Evolutionary conservation across 768 basidiomycete genomes (phyloP).

Genomic region (Strobilomyces echinocephalus): DNA sequence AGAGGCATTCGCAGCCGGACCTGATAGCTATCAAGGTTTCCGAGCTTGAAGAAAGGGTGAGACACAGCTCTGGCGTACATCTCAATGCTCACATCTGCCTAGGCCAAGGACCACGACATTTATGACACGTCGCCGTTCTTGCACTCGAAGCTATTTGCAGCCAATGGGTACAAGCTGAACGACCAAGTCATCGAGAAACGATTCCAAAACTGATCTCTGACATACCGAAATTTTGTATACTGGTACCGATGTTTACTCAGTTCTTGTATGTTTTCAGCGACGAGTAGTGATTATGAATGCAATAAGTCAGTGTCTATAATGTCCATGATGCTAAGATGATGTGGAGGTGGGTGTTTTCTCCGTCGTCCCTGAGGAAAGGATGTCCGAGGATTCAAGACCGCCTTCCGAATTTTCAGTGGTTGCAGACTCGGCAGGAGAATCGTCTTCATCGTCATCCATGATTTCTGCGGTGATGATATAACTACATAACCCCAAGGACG

Average conservation of each 20-base stretch:
- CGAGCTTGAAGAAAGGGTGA: slow-evolving; percentile 84
- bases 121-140: slow-evolving; percentile 87
- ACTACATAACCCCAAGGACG: not conserved
- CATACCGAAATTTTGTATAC: slow-evolving; percentile 2
- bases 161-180: slow-evolving; percentile 83
- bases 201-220: slow-evolving; percentile 42
- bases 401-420: slow-evolving; percentile 6
- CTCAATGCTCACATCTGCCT: slow-evolving; percentile 10
- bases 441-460: slow-evolving; percentile 63
- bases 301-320: slow-evolving; percentile 27
- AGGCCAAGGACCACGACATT: slow-evolving; percentile 98
- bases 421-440: slow-evolving; percentile 12
- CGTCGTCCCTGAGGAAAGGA: slow-evolving; percentile 6
- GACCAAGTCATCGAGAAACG: slow-evolving; percentile 67
- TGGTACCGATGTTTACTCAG: slow-evolving; percentile 2
- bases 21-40: slow-evolving; percentile 68
- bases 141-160: slow-evolving; percentile 72
- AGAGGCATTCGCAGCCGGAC: slow-evolving; percentile 73
- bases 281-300: slow-evolving; percentile 31
- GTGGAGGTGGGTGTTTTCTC: slow-evolving; percentile 8
- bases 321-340: slow-evolving; percentile 18
- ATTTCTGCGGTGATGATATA: slow-evolving; percentile 43
- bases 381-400: slow-evolving; percentile 2
- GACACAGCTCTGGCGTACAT: slow-evolving; percentile 21
- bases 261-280: slow-evolving; percentile 17